A percentile compares a stretch with the other conserved stretches of the same genome.
These are phyloP conservation scores for Talaromyces borbonicus DNA, from an alignment of 495 filamentous ascomycete genomes.

Conservation along the genomic window DNA sequence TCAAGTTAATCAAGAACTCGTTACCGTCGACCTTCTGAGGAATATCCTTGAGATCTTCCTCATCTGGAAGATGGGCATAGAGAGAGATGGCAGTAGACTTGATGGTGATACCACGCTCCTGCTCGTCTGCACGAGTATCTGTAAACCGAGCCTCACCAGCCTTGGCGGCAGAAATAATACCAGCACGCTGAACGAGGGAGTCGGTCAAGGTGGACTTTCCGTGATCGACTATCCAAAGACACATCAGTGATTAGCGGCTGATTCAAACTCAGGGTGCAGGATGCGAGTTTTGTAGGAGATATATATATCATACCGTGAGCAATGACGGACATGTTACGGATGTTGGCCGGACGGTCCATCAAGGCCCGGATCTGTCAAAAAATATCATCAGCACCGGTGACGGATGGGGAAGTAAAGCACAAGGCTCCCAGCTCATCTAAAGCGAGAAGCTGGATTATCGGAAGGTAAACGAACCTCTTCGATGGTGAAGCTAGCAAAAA, in stretches of 20 bases:
- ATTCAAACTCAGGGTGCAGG: neutral
- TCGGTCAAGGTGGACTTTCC: conserved; percentile 99
- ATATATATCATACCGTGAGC: conserved; percentile 77
- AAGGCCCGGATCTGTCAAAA: conserved; percentile 64
- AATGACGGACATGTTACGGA: conserved; percentile 99
- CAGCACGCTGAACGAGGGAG: conserved; percentile 95
- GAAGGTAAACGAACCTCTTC: conserved; percentile 58
- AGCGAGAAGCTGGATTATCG: neutral
- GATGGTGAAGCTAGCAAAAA: conserved; percentile 83
- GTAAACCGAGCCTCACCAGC: conserved; percentile 93
- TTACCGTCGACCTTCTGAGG: conserved; percentile 76
- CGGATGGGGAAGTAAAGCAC: neutral
- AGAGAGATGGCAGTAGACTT: conserved; percentile 99
- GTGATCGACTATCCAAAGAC: conserved; percentile 67
- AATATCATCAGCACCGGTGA: conserved; percentile 18
- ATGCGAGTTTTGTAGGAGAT: neutral
- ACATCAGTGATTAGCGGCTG: conserved; percentile 7
- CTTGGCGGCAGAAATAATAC: conserved; percentile 98
- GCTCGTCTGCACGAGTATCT: conserved; percentile 94
- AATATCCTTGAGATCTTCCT: conserved; percentile 92
- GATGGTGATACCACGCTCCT: conserved; percentile 99
- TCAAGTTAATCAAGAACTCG: conserved; percentile 99
- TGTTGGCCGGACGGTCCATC: conserved; percentile 97
- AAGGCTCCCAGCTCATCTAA: neutral
- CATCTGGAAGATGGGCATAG: conserved; percentile 72